Evolutionary conservation across 306 rosid species (phyloP), one percentile per base, ranked within the genome.

Genomic region (Urtica urens): DNA sequence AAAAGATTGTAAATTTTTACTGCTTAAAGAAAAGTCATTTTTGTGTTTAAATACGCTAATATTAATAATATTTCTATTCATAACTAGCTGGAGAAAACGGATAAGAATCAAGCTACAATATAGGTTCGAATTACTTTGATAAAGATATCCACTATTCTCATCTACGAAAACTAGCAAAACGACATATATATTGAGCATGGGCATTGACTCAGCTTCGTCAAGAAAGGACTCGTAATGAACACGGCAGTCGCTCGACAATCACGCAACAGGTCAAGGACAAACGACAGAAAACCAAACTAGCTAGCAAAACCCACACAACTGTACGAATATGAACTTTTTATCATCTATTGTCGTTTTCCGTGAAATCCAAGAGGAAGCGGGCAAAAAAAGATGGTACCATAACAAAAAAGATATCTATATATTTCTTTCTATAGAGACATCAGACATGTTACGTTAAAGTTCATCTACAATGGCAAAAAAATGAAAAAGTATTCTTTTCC

Each of bases 161-260:
- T 30, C 37, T 16, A 44, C 8, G 14, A 44, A 3, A 10, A 45
- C 1, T 27, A 16, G 15, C 54, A 49, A 49, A 49, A 28, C 54
- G 39, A 49, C 24, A 10, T 7, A 17, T 21, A 4, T 5, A n/a
- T 25, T 24, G 6, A 15, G 18, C 12, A 23, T 3, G 28, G 54
- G 9, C 38, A 49, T 2, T 16, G 24, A 28, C 25, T 20, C 51
- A 46, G 51, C 51, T 49, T 49, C 5, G 28, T 7, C 7, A 11
- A 4, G n/a, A n/a, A n/a, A 26, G 26, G 54, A 49, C 4, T 49
- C 40, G 16, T 29, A 0, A 2, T 38, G 27, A 24, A 29, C 54
- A 49, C 54, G 40, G 54, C 54, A 49, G 39, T 15, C 16, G 23
- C 54, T 23, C n/a, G 50, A 11, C 50, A 45, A 13, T 17, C 11